A percentile compares a stretch with the other conserved stretches of the same genome.
Evolutionary conservation across 2,329 filamentous ascomycete species (phyloP).

Genomic region (Exophiala xenobiotica): DNA sequence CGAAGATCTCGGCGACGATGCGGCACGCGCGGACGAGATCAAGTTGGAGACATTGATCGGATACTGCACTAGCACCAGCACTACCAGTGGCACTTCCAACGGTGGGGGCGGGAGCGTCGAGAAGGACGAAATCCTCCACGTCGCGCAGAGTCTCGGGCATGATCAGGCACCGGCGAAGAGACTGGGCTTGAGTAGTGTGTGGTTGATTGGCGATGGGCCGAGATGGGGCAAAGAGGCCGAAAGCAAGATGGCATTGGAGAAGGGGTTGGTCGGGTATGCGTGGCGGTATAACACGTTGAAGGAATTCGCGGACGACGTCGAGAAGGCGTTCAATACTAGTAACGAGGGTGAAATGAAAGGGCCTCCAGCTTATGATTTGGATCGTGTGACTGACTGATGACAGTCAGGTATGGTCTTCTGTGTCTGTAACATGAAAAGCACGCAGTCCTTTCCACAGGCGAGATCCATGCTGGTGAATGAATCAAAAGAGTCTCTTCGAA

Average conservation of each 20-base stretch:
- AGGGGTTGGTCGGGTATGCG: constrained; percentile 29
- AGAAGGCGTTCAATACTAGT: background rate
- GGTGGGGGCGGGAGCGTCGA: too few relatives aligned
- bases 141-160: constrained; percentile 65
- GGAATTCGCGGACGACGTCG: constrained; percentile 24
- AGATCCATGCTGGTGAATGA: too few relatives aligned
- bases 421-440: too few relatives aligned
- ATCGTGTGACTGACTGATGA: too few relatives aligned
- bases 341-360: too few relatives aligned
- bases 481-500: too few relatives aligned
- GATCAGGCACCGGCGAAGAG: constrained; percentile 66
- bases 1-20: constrained; percentile 65
- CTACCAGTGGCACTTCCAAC: too few relatives aligned
- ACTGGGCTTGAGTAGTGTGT: constrained; percentile 60
- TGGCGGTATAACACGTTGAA: constrained; percentile 27
- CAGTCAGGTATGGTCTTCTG: too few relatives aligned
- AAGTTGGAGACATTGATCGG: constrained; percentile 47
- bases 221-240: constrained; percentile 30
- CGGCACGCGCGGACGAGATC: constrained; percentile 25
- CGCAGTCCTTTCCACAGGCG: too few relatives aligned
- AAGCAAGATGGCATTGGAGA: constrained; percentile 29
- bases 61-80: constrained; percentile 54
- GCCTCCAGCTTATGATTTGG: too few relatives aligned
- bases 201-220: constrained; percentile 41
- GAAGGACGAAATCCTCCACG: constrained; percentile 62